These are phyloP conservation scores for Penicillium crystallinum DNA, from an alignment of 495 filamentous ascomycete species.

Conservation along the genomic window DNA sequence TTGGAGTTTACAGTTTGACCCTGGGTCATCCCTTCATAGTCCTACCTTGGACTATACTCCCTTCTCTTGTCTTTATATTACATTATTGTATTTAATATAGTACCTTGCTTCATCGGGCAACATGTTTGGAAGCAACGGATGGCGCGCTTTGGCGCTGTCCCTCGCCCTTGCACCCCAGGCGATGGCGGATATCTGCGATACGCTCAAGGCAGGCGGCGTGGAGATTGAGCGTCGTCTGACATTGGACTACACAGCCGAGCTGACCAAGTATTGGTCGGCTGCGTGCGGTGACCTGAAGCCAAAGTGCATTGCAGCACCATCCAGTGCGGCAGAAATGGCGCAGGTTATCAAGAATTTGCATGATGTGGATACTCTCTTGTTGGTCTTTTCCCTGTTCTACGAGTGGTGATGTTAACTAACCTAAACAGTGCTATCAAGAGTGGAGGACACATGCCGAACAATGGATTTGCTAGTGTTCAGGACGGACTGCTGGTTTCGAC, in stretches of 20 bases:
- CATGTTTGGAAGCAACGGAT: constrained; percentile 19
- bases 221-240: constrained; percentile 25
- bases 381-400: background rate
- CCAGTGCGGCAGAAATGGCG: constrained; percentile 34
- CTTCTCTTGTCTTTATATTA: background rate
- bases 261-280: constrained; percentile 37
- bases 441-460: constrained; percentile 43
- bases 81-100: background rate
- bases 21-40: background rate
- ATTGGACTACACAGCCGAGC: constrained; percentile 21
- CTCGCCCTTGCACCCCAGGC: constrained; percentile 17
- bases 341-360: constrained; percentile 35
- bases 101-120: background rate
- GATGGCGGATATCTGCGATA: constrained; percentile 35
- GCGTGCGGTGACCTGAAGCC: constrained; percentile 38
- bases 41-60: background rate
- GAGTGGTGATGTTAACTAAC: background rate
- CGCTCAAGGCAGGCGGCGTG: constrained; percentile 26
- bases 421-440: constrained; percentile 30
- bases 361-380: constrained; percentile 31
- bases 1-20: background rate
- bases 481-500: constrained; percentile 38
- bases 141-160: constrained; percentile 20
- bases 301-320: constrained; percentile 37
- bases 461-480: constrained; percentile 40